These are phyloP conservation scores for Chalara sp. DNA, from an alignment of 2,329 filamentous ascomycete species.

Conservation along the genomic window DNA sequence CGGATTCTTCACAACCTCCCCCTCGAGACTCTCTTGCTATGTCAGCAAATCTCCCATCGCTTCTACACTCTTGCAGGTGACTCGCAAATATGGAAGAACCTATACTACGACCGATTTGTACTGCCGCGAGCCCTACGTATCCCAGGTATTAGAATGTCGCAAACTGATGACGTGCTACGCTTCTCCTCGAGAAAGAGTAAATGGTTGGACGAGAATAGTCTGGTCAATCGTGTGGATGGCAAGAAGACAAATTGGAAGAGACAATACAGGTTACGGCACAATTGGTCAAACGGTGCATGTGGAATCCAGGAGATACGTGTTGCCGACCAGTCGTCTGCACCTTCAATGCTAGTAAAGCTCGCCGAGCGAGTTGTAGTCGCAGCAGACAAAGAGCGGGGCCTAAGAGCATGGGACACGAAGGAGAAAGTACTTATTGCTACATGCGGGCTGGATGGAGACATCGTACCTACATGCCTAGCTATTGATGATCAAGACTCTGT, in stretches of 20 bases:
- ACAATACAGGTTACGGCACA: constrained; percentile 82
- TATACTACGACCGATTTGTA: constrained; percentile 85
- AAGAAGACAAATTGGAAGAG: constrained; percentile 70
- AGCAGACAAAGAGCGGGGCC: constrained; percentile 59
- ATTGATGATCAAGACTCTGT: constrained; percentile 48
- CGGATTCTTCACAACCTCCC: constrained; percentile 76
- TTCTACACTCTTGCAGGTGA: constrained; percentile 70
- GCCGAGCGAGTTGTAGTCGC: constrained; percentile 73
- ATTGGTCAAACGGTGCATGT: constrained; percentile 82
- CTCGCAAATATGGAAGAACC: constrained; percentile 82
- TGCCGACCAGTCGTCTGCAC: constrained; percentile 37
- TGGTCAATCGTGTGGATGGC: constrained; percentile 21
- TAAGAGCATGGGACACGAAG: constrained; percentile 74
- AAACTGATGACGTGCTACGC: constrained; percentile 15
- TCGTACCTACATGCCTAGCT: constrained; percentile 54
- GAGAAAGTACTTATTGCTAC: constrained; percentile 53
- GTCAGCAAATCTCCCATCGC: constrained; percentile 63
- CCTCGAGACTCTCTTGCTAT: constrained; percentile 57
- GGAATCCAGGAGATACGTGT: constrained; percentile 66
- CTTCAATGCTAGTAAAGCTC: constrained; percentile 64
- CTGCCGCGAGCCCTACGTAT: constrained; percentile 71
- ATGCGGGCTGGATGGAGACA: constrained; percentile 26
- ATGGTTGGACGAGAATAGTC: constrained; percentile 37
- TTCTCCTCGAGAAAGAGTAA: constrained; percentile 39
- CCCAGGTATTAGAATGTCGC: constrained; percentile 51